Percentiles rank a stretch among this genome's conserved stretches.
phyloP scores from a whole-genome alignment of 169 alveolate species.

The Eimeria tenella region DNA sequence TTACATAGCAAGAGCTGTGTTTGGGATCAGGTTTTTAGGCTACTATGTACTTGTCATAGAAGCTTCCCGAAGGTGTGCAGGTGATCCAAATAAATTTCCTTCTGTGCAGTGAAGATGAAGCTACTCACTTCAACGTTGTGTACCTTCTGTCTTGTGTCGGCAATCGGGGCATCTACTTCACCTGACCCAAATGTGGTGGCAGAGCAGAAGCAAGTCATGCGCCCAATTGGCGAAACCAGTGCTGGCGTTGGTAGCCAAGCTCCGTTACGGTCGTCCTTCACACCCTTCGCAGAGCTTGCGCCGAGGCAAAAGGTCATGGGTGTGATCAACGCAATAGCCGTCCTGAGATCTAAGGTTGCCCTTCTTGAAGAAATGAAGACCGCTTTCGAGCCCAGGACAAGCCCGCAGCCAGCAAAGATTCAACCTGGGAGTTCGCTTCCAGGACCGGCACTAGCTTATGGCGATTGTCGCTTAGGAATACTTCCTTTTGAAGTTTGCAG shows the following conservation, averaged over 20 bases:
- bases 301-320: slow-evolving; percentile 68
- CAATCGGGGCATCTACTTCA: not conserved
- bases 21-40: too few relatives aligned
- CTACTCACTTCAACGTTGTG: not conserved
- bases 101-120: not conserved
- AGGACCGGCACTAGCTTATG: slow-evolving; percentile 70
- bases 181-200: not conserved
- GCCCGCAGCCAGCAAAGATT: not conserved
- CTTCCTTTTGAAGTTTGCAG: slow-evolving; percentile 65
- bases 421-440: slow-evolving; percentile 33
- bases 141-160: not conserved
- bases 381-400: slow-evolving; percentile 63
- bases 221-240: slow-evolving; percentile 7
- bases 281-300: slow-evolving; percentile 41
- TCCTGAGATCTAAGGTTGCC: slow-evolving; percentile 54
- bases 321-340: slow-evolving; percentile 44
- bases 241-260: not conserved
- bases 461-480: slow-evolving; percentile 66
- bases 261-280: slow-evolving; percentile 3
- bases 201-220: not conserved
- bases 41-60: too few relatives aligned
- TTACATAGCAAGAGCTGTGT: too few relatives aligned
- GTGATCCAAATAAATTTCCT: too few relatives aligned
- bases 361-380: slow-evolving; percentile 66
- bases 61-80: too few relatives aligned